phyloP scores from a whole-genome alignment of 805 yeast genomes.

The Naumovozyma dairenensis region DNA sequence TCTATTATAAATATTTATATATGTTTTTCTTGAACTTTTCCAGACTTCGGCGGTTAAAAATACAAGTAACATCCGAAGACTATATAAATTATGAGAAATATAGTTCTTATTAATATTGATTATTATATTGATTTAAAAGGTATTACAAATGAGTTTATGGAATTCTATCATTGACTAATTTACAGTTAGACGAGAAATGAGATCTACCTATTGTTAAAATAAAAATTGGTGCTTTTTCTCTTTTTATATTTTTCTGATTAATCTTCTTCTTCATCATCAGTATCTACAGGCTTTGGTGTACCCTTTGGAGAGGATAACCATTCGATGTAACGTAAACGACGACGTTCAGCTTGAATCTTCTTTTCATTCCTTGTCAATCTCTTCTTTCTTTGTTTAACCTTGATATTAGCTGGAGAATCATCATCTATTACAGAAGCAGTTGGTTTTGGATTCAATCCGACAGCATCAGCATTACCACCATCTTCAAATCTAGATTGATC shows the following conservation, averaged over 20 bases:
- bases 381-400: conserved; percentile 88
- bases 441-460: conserved; percentile 39
- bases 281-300: conserved; percentile 87
- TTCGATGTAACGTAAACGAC: conserved; percentile 86
- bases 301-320: conserved; percentile 98
- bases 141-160: too few relatives aligned
- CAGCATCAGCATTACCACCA: conserved; percentile 45
- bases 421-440: conserved; percentile 46
- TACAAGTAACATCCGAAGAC: too few relatives aligned
- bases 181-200: too few relatives aligned
- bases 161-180: too few relatives aligned
- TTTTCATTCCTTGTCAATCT: conserved; percentile 94
- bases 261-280: conserved; percentile 66
- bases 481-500: conserved; percentile 79
- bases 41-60: too few relatives aligned
- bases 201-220: too few relatives aligned
- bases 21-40: too few relatives aligned
- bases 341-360: conserved; percentile 83
- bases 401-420: conserved; percentile 92
- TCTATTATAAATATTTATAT: too few relatives aligned
- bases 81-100: too few relatives aligned
- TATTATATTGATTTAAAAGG: too few relatives aligned
- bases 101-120: too few relatives aligned
- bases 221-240: too few relatives aligned
- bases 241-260: conserved; percentile 1